Evolutionary conservation across 2,329 filamentous ascomycete species (phyloP), one percentile per base, ranked within the genome.

Genomic region (Ophiocordyceps camponoti-rufipedis): DNA sequence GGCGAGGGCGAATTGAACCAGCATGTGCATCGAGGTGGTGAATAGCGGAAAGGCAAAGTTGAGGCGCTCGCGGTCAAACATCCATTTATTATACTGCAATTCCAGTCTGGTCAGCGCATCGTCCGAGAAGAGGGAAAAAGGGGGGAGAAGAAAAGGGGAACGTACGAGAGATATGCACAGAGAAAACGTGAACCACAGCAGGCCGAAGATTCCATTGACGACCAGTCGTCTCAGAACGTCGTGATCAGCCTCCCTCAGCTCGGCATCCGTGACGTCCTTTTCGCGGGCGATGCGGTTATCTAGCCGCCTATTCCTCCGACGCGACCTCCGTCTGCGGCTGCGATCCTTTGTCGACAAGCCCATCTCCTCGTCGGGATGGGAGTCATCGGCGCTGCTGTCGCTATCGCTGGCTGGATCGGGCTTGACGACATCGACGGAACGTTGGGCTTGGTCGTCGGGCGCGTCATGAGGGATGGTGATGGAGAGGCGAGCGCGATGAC

Each of bases 51-150:
- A 96, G 44, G 85, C 80, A 60, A 98, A 98, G 63, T 95, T 82
- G 53, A 93, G 75, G 52, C 82, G 78, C 53, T 82, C 74, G 49
- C 81, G 74, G 56, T 85, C 84, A 65, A 98, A 96, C 89, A 98
- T 96, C 91, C 91, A 96, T 68, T 95, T 96, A 73, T 98, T 98
- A 71, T 96, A 98, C 82, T 91, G 52, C 40, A 4, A 3, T 13
- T 6, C 18, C 16, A n/a, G 12, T 5, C 23, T 28, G 5, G 40
- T 28, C 18, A 28, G 40, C 12, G 9, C 18, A 4, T 9, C 8
- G 40, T 16, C 35, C 9, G 5, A 8, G 9, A 1, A 10, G 35
- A 16, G 14, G 4, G 14, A 16, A 8, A 4, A 16, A n/a, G 7
- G 7, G 7, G 35, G 35, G 14, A 14, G 32, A 14, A 2, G n/a